These are phyloP conservation scores for Musa beccarii DNA, from an alignment of 176 grass and related monocot species.

Conservation along the genomic window DNA sequence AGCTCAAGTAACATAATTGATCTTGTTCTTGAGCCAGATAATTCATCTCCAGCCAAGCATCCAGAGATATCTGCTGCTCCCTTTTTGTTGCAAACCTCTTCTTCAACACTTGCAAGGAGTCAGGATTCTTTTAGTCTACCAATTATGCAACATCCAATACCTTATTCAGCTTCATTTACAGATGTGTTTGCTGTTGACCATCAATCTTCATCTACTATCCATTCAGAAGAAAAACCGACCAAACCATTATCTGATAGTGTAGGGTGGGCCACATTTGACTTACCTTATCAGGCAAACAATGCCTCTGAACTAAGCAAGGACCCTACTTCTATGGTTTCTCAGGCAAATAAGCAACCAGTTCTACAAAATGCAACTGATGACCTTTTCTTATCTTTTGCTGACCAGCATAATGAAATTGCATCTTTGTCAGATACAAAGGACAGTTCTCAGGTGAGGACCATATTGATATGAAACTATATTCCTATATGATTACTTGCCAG, in stretches of 20 bases:
- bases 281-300: constrained; percentile 32
- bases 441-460: constrained; percentile 30
- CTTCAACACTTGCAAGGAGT: constrained; percentile 17
- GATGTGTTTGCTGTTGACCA: constrained; percentile 46
- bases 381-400: constrained; percentile 29
- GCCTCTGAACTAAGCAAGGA: constrained; percentile 20
- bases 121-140: constrained; percentile 31
- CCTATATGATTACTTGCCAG: neutral
- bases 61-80: constrained; percentile 3
- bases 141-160: constrained; percentile 17
- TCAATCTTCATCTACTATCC: constrained; percentile 16
- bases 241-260: constrained; percentile 33
- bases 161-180: constrained; percentile 30
- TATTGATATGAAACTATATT: constrained; percentile 7
- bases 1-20: constrained; percentile 43
- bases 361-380: constrained; percentile 23
- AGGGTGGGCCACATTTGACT: constrained; percentile 88
- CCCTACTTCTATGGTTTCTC: constrained; percentile 15
- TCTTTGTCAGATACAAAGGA: constrained; percentile 22
- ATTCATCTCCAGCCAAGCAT: constrained; percentile 19
- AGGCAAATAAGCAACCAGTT: constrained; percentile 13
- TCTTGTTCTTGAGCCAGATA: constrained; percentile 34
- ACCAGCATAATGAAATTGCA: constrained; percentile 24
- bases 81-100: constrained; percentile 33
- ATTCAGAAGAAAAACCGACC: constrained; percentile 12